These are phyloP conservation scores for Hyaloscypha hepaticicola DNA, from an alignment of 495 filamentous ascomycete species.

Conservation along the genomic window DNA sequence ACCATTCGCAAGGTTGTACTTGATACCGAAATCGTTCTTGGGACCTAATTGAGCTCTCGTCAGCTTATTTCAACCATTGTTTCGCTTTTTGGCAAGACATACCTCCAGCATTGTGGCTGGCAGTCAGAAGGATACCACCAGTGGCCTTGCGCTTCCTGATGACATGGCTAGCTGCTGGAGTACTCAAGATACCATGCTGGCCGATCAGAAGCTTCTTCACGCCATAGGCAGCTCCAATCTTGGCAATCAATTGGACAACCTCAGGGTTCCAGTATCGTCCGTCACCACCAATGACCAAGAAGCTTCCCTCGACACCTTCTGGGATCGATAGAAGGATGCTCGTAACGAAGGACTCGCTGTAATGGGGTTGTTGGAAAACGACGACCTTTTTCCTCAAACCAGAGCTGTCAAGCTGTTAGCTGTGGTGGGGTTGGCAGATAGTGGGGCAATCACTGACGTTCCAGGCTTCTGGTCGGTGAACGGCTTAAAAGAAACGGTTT, in stretches of 20 bases:
- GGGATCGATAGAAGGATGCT: constrained; percentile 94
- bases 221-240: constrained; percentile 94
- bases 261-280: constrained; percentile 97
- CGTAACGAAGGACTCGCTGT: constrained; percentile 92
- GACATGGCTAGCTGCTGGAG: constrained; percentile 91
- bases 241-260: constrained; percentile 92
- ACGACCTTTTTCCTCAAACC: constrained; percentile 98
- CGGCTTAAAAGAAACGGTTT: constrained; percentile 72
- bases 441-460: constrained; percentile 69
- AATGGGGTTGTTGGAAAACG: constrained; percentile 92
- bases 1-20: constrained; percentile 96
- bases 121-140: constrained; percentile 93
- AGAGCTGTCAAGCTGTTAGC: constrained; percentile 59
- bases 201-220: constrained; percentile 98
- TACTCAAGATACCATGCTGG: constrained; percentile 93
- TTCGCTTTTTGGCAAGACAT: constrained; percentile 37
- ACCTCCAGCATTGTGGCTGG: constrained; percentile 98
- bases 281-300: constrained; percentile 96
- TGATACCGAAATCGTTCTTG: constrained; percentile 94
- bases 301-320: constrained; percentile 82
- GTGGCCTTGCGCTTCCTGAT: constrained; percentile 93
- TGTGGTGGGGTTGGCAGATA: constrained; percentile 33
- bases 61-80: constrained; percentile 2
- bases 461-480: constrained; percentile 97
- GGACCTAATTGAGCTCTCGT: constrained; percentile 59